Evolutionary conservation across 768 basidiomycete genomes (phyloP).

Genomic region (Cubamyces sp.): DNA sequence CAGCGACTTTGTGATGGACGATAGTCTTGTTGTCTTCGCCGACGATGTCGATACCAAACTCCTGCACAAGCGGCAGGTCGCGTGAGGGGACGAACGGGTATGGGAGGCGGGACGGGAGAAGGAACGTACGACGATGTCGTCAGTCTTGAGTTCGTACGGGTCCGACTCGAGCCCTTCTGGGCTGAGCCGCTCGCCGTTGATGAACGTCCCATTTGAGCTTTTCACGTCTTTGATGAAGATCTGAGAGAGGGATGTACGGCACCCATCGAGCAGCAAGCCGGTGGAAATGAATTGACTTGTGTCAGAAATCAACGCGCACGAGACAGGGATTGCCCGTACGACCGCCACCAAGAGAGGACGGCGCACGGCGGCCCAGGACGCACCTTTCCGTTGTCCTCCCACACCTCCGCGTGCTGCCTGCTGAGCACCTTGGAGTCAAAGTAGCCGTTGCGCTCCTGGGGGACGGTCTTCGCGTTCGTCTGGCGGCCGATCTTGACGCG

Average conservation of each 20-base stretch:
- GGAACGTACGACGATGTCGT: slow-evolving; percentile 88
- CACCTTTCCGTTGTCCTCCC: slow-evolving; percentile 91
- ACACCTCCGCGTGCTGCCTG: slow-evolving; percentile 97
- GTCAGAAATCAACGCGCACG: slow-evolving; percentile 15
- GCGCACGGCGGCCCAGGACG: too few species aligned
- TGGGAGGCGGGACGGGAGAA: slow-evolving; percentile 5
- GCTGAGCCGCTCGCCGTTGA: slow-evolving; percentile 92
- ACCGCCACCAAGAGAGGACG: neutral
- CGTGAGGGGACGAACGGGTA: slow-evolving; percentile 17
- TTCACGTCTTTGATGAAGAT: slow-evolving; percentile 99
- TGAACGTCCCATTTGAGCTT: slow-evolving; percentile 97
- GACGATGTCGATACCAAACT: slow-evolving; percentile 99
- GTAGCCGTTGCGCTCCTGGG: slow-evolving; percentile 91
- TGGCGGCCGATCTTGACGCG: slow-evolving; percentile 93
- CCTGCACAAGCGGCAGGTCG: slow-evolving; percentile 48
- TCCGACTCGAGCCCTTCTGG: slow-evolving; percentile 89
- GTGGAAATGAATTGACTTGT: neutral
- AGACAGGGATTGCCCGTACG: neutral
- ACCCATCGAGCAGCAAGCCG: too few species aligned
- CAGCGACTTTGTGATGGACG: slow-evolving; percentile 98
- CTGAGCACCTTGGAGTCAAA: slow-evolving; percentile 96
- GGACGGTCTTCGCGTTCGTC: slow-evolving; percentile 94
- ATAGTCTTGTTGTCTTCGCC: slow-evolving; percentile 98
- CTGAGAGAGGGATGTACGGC: slow-evolving; percentile 42
- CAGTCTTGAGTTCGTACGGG: slow-evolving; percentile 91